Evolutionary conservation across 176 grass and related monocot genomes (phyloP).

Genomic region (Carex littledalei): DNA sequence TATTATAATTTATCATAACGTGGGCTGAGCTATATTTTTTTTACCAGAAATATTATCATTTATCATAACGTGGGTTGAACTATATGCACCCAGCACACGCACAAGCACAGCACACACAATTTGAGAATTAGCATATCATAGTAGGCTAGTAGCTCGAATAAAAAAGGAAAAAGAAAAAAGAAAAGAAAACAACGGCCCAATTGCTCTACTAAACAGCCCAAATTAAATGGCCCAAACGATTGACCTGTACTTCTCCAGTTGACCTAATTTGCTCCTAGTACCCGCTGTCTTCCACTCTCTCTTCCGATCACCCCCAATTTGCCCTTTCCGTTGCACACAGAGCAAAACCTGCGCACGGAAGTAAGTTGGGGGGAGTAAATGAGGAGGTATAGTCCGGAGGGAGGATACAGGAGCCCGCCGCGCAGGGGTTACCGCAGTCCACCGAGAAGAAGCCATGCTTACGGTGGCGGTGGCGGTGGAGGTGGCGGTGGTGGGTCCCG

Average conservation of each 20-base stretch:
- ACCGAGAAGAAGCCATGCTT: constrained; percentile 66
- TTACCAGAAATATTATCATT: no score
- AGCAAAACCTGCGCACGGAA: background rate
- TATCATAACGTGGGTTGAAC: no score
- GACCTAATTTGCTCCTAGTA: background rate
- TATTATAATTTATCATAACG: no score
- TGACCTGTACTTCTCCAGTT: background rate
- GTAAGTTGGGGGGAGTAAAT: constrained; percentile 2
- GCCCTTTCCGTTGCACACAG: background rate
- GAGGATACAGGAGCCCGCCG: constrained; percentile 58
- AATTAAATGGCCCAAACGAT: background rate
- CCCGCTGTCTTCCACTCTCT: background rate
- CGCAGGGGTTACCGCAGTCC: constrained; percentile 86
- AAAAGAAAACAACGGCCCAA: background rate
- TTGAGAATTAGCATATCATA: no score
- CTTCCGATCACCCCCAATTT: background rate
- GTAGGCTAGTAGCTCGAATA: no score
- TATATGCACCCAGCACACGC: no score
- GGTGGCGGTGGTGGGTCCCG: constrained; percentile 39
- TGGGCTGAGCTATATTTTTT: no score
- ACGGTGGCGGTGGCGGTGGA: constrained; percentile 57
- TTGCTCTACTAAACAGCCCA: background rate
- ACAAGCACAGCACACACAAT: no score
- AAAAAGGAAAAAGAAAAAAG: no score
- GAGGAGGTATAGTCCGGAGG: constrained; percentile 82